A percentile compares a stretch with the other conserved stretches of the same genome.
These are phyloP conservation scores for Diaporthe ilicicola DNA, from an alignment of 2,329 filamentous ascomycete genomes.

Conservation along the genomic window DNA sequence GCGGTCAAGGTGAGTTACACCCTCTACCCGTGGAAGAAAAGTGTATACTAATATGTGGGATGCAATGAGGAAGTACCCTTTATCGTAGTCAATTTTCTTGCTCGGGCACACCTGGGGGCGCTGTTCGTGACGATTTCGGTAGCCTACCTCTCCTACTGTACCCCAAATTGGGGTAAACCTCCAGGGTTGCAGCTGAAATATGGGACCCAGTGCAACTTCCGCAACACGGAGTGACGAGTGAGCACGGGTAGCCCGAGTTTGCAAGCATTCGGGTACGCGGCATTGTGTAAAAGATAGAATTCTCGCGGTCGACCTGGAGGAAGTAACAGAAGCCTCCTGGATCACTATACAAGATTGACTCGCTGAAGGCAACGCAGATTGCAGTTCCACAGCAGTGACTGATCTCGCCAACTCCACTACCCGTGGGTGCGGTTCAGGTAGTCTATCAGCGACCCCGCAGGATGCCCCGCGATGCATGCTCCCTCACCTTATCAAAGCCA, in stretches of 20 bases:
- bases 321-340: neutral
- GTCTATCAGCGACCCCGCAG: neutral
- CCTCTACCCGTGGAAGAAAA: too few species aligned
- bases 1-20: too few species aligned
- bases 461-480: neutral
- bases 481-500: too few species aligned
- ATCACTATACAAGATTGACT: neutral
- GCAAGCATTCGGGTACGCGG: neutral
- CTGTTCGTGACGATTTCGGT: neutral
- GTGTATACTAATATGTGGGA: too few species aligned
- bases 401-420: neutral
- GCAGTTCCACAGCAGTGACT: neutral
- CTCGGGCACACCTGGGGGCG: neutral
- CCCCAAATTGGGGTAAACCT: slow-evolving; percentile 1
- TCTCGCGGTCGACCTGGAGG: neutral
- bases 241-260: neutral
- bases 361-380: neutral
- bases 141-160: neutral
- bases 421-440: too few species aligned
- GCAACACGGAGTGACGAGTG: neutral
- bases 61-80: too few species aligned
- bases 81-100: too few species aligned
- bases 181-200: neutral
- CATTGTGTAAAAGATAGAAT: neutral
- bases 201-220: too few species aligned